Evolutionary conservation across 768 basidiomycete species (phyloP).

Genomic region (Auriscalpium vulgare): DNA sequence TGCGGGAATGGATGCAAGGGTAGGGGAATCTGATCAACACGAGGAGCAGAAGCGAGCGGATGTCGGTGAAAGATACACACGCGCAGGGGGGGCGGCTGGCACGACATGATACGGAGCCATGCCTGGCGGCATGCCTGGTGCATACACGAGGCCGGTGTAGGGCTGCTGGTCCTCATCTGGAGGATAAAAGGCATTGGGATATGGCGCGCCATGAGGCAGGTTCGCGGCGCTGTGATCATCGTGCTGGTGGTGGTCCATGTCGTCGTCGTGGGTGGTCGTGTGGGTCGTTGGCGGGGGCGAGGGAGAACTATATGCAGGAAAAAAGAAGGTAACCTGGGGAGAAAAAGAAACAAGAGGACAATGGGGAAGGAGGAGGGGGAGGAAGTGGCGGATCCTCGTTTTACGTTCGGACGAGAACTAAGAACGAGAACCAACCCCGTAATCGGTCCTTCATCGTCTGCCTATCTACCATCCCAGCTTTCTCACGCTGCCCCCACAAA

Average conservation of each 20-base stretch:
- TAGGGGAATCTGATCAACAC: slow-evolving; percentile 60
- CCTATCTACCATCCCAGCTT: neutral
- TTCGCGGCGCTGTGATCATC: slow-evolving; percentile 15
- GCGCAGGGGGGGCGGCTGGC: slow-evolving; percentile 52
- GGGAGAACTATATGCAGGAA: slow-evolving; percentile 10
- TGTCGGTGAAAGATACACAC: slow-evolving; percentile 45
- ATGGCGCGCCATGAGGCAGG: slow-evolving; percentile 19
- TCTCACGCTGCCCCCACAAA: slow-evolving; percentile 1
- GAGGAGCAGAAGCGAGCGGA: slow-evolving; percentile 32
- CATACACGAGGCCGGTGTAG: slow-evolving; percentile 24
- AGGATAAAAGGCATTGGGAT: slow-evolving; percentile 27
- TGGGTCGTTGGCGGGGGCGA: slow-evolving; percentile 11
- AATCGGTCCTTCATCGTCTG: neutral
- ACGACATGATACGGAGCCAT: slow-evolving; percentile 46
- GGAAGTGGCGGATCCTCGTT: slow-evolving; percentile 19
- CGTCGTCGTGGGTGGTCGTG: slow-evolving; percentile 17
- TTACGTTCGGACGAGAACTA: slow-evolving; percentile 18
- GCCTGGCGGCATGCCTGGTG: slow-evolving; percentile 45
- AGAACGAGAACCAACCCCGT: slow-evolving; percentile 18
- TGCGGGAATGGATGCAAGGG: slow-evolving; percentile 37
- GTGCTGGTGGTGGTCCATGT: slow-evolving; percentile 24
- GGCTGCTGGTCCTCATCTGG: slow-evolving; percentile 23
- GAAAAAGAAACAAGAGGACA: slow-evolving; percentile 26
- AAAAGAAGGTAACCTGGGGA: slow-evolving; percentile 22
- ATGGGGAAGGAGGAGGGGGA: slow-evolving; percentile 23